Evolutionary conservation across 345 rosid genomes (phyloP), one percentile per base, ranked within the genome.

Genomic region (Populus alba): DNA sequence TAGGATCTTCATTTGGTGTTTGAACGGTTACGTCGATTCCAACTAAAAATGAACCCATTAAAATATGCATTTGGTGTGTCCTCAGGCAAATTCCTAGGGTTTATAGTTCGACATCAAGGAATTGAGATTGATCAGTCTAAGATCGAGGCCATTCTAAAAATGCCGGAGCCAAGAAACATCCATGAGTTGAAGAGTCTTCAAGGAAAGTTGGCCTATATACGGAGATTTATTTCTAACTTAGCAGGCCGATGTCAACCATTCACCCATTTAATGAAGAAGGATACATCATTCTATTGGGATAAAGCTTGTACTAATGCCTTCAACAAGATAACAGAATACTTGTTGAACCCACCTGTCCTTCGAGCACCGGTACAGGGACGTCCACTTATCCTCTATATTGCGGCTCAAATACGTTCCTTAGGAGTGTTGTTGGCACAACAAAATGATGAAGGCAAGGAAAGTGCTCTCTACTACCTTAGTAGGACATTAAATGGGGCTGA

Each of bases 81-180:
- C 5, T 22, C 72, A 0, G 47, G 73, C 3, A 79, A 79, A 10
- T 68, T 79, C 10, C 4, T 57, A 0, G 75, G 78, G 0, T 74
- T 68, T 17, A 41, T 79, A 13, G 23, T 79, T 0, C n/a, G 51
- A 5, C 70, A 74, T n/a, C 10, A 25, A 1, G 82, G 82, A 1
- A 66, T 53, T 7, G 62, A 79, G 23, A 39, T 79, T 7, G 82
- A 73, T 67, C 68, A 49, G 5, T 55, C 66, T n/a, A 79, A 79
- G 22, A 53, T 79, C 3, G n/a, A 79, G 0, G 77, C 29, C 2
- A 79, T 72, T 10, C 1, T 53, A 7, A 43, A 66, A 16, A 73
- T 73, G 59, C 49, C 59, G 4, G 37, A 47, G n/a, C 72, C 53
- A 1, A 18, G 43, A 13, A 71, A 72, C 11, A 9, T 71, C 5